A percentile compares a stretch with the other conserved stretches of the same genome.
Evolutionary conservation across 2,329 filamentous ascomycete genomes (phyloP).

Genomic region (Nothophoma quercina): DNA sequence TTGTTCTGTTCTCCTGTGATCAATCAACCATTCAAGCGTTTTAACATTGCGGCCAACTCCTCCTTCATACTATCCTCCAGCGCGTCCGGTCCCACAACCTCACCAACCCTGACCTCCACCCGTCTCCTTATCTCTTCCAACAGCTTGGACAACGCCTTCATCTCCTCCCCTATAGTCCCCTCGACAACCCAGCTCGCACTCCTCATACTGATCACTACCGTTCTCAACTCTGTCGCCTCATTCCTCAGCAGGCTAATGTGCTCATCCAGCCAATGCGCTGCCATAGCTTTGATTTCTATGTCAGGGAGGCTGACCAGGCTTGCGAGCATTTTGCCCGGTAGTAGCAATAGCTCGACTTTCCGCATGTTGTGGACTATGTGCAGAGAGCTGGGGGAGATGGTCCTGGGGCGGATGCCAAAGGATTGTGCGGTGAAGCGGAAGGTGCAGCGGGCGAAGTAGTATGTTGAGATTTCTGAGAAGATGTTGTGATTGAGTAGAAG

Average conservation of each 20-base stretch:
- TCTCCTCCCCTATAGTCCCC: conserved; percentile 12
- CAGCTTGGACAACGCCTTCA: conserved; percentile 15
- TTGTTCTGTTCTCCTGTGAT: not conserved
- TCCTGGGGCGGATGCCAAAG: not conserved
- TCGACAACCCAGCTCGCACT: conserved; percentile 12
- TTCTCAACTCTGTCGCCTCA: conserved; percentile 14
- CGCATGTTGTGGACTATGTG: conserved; percentile 2
- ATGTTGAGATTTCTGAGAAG: conserved; percentile 16
- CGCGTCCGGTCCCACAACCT: conserved; percentile 9
- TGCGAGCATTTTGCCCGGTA: conserved; percentile 13
- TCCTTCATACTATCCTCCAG: conserved; percentile 10
- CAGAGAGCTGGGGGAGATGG: not conserved
- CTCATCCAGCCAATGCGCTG: conserved; percentile 16
- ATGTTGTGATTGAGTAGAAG: conserved; percentile 19
- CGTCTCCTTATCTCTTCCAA: conserved; percentile 13
- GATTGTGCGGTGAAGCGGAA: conserved; percentile 20
- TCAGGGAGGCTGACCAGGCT: too few species aligned
- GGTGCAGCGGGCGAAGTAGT: conserved; percentile 25
- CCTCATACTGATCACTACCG: conserved; percentile 13
- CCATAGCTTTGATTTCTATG: conserved; percentile 1
- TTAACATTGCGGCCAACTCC: not conserved
- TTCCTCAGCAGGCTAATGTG: conserved; percentile 14
- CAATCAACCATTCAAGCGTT: not conserved
- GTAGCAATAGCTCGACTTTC: conserved; percentile 12
- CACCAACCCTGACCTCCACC: conserved; percentile 17